Base-by-base conservation (phyloP, 495 filamentous ascomycete genomes). In the Cercophora samala region DNA sequence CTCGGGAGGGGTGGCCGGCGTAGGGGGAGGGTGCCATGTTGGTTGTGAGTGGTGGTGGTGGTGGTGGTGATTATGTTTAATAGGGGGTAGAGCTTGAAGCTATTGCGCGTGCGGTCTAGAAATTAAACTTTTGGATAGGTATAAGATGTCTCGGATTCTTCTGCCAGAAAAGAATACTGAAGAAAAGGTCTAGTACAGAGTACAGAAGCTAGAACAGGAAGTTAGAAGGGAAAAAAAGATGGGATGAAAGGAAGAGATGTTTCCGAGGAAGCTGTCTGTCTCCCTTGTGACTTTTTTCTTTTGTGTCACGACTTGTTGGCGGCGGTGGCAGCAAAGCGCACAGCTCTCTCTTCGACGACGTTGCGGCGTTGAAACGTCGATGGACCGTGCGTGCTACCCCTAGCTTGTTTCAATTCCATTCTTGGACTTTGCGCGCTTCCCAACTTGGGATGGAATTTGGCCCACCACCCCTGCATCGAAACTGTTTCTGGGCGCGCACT, bases 1-100 rank as follows among this genome's bases (percentile, higher is more conserved):
- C 26, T 68, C 73, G 73, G 70, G 73, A 68, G 58, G 80, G 73
- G 46, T 74, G 75, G 56, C 72, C 70, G 24, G 60, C 29, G 66
- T 73, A 75, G 19, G 58, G 63, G 60, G 60, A 42, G 11, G 60
- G 32, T 5, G 29, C 58, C 58, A 61, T 61, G 21, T 54, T 54
- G 17, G 6, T 22, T 23, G 19, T 56, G 17, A n/a, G 52, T 54
- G 52, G 52, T 18, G 52, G 15, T 17, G 3, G 52, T 54, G 52
- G 53, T 56, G n/a, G n/a, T 56, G n/a, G n/a, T 19, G n/a, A 56
- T 21, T 21, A 56, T 56, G 53, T 21, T 56, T 56, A 46, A 46
- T 25, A 46, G 37, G 21, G 21, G 73, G 60, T 8, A 69, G 62
- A 52, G 23, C 46, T 67, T 42, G n/a, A 56, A 56, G 53, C 52